Evolutionary conservation across 163 green algal species (phyloP).

Genomic region (Coccomyxa subellipsoidea): DNA sequence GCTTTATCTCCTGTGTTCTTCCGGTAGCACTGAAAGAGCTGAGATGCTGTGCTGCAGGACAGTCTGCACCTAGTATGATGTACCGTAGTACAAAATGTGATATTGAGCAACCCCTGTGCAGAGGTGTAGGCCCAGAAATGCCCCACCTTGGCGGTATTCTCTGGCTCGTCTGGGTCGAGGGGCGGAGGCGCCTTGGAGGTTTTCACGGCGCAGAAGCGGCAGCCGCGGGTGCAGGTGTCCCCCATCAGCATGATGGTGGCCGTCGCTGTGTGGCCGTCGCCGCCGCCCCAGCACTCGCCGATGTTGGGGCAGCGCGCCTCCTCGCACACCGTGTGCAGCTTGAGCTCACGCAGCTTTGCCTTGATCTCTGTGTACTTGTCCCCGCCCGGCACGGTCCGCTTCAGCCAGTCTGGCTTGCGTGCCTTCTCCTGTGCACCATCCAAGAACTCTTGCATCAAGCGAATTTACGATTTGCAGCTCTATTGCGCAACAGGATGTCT

Average conservation of each 20-base stretch:
- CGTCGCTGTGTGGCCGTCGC: conserved; percentile 87
- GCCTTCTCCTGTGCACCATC: conserved; percentile 47
- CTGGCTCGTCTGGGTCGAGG: conserved; percentile 79
- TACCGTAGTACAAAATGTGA: too few species aligned
- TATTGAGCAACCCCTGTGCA: too few species aligned
- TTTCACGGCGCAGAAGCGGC: conserved; percentile 97
- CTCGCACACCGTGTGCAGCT: conserved; percentile 93
- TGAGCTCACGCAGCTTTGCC: conserved; percentile 91
- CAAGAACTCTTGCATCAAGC: not conserved
- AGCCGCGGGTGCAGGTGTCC: conserved; percentile 96
- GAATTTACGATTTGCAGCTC: not conserved
- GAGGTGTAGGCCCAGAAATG: too few species aligned
- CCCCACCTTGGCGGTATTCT: conserved; percentile 16
- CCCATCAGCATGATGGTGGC: conserved; percentile 99
- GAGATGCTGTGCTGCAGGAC: not conserved
- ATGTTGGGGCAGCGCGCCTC: conserved; percentile 95
- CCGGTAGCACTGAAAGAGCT: not conserved
- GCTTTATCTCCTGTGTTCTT: not conserved
- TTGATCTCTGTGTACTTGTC: conserved; percentile 93
- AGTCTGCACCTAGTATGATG: too few species aligned
- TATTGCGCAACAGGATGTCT: too few species aligned
- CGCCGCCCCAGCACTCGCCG: conserved; percentile 92
- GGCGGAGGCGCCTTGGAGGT: conserved; percentile 82
- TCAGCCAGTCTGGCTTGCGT: conserved; percentile 98
- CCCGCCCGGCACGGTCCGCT: conserved; percentile 78